phyloP scores from a whole-genome alignment of 257 asterid species.

The Coffea eugenioides region DNA sequence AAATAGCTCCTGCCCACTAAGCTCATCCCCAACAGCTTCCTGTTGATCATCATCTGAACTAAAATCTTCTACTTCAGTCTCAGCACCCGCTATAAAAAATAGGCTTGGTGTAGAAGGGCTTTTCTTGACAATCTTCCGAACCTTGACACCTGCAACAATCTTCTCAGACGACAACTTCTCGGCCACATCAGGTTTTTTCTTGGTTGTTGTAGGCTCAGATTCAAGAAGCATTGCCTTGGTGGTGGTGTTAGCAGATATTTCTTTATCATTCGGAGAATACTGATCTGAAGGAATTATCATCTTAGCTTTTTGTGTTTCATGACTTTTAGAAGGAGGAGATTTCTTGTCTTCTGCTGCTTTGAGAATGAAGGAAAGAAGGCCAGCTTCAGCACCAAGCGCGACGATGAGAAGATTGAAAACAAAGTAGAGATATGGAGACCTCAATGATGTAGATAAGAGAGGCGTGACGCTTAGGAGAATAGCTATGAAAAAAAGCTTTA shows the following conservation, averaged over 20 bases:
- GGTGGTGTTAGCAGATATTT: not conserved
- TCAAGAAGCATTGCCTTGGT: too few species aligned
- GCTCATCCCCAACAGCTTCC: constrained; percentile 17
- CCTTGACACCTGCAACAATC: constrained; percentile 11
- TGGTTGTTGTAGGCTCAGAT: not conserved
- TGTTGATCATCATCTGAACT: constrained; percentile 9
- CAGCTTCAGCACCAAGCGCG: constrained; percentile 57
- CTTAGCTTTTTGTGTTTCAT: constrained; percentile 4
- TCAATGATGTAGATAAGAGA: constrained; percentile 45
- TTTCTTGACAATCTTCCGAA: constrained; percentile 12
- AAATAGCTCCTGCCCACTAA: constrained; percentile 48
- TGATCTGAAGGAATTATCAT: not conserved
- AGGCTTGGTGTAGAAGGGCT: constrained; percentile 40
- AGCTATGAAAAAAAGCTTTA: constrained; percentile 35
- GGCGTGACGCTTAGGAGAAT: constrained; percentile 43
- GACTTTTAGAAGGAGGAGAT: not conserved
- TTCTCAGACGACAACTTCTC: constrained; percentile 27
- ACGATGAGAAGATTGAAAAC: constrained; percentile 52
- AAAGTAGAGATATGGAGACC: constrained; percentile 49
- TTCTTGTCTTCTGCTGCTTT: constrained; percentile 28
- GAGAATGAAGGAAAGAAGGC: constrained; percentile 49
- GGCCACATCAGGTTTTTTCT: constrained; percentile 11
- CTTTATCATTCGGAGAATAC: constrained; percentile 1
- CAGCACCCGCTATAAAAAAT: constrained; percentile 39
- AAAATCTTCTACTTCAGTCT: constrained; percentile 7